phyloP scores from a whole-genome alignment of 164 flowering plant genomes.

The Aristolochia fimbriata region DNA sequence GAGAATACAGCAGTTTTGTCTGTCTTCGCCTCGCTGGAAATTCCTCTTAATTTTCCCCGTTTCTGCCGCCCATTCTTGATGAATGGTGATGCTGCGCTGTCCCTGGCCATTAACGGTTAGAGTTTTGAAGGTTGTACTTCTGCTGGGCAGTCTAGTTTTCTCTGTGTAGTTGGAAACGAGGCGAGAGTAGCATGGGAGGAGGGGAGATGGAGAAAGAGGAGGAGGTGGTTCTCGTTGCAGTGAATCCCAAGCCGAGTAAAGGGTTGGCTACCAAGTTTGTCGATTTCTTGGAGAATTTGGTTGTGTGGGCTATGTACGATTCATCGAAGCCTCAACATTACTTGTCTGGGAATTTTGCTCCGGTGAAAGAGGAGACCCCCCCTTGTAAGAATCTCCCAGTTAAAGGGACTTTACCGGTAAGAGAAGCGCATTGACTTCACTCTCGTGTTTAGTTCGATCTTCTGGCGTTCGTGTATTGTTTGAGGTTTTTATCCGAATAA shows the following conservation, averaged over 20 bases:
- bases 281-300: constrained; percentile 49
- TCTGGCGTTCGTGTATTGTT: no score
- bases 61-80: no score
- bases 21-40: no score
- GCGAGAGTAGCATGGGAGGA: not conserved
- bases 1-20: no score
- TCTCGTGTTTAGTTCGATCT: no score
- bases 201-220: constrained; percentile 4
- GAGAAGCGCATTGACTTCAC: not conserved
- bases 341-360: constrained; percentile 76
- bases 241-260: constrained; percentile 56
- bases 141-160: no score
- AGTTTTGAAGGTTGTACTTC: no score
- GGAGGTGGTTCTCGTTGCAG: constrained; percentile 25
- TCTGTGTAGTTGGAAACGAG: no score
- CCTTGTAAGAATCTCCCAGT: constrained; percentile 55
- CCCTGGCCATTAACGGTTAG: no score
- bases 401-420: constrained; percentile 61
- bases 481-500: no score
- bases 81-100: no score
- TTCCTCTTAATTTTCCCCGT: no score
- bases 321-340: constrained; percentile 49
- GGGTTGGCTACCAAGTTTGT: constrained; percentile 41
- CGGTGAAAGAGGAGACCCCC: constrained; percentile 63
- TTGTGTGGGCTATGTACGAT: constrained; percentile 59